Evolutionary conservation across 768 basidiomycete species (phyloP), one percentile per base, ranked within the genome.

Genomic region (Mycena galopus): DNA sequence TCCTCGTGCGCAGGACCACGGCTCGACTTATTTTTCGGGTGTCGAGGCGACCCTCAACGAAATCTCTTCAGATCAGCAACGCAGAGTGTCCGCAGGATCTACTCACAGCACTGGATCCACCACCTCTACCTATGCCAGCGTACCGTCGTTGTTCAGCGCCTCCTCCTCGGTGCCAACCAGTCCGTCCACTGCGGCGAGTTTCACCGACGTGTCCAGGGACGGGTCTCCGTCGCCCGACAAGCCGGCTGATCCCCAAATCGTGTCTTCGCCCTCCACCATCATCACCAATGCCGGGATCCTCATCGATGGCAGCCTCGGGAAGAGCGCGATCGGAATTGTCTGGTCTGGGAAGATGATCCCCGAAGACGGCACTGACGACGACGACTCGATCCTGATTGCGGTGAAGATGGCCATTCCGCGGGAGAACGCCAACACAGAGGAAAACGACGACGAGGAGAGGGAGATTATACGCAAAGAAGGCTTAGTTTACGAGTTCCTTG

Each of bases 321-420:
- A 66, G 30, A 57, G 51, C 27, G 57, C 56, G 10, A 55, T 55
- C 23, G 64, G 70, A 14, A 66, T 61, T 17, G 64, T 66, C 12
- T 71, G 70, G 70, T 53, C 70, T 5, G 70, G 70, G 1, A 44
- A 35, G 19, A 66, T 71, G 70, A 62, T 71, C 39, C 59, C 30
- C 11, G 70, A 71, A 47, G 70, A 66, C 17, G 59, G 23, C 51
- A 42, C 2, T 21, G 58, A 55, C 1, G 65, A 65, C 16, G 39
- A 55, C 50, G 9, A 25, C 30, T 21, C 51, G 0, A 71, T 66
- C 11, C 37, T 59, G 0, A 35, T 71, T 51, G 65, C 44, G 8
- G 65, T 63, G 39, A 71, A 71, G 59, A 71, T 71, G 53, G 70
- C 58, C 14, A 8, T 66, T 25, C 58, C 65, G 10, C 64, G 27